Evolutionary conservation across 129 eudicot species (phyloP), one percentile per base, ranked within the genome.

Genomic region (Scalesia atractyloides): DNA sequence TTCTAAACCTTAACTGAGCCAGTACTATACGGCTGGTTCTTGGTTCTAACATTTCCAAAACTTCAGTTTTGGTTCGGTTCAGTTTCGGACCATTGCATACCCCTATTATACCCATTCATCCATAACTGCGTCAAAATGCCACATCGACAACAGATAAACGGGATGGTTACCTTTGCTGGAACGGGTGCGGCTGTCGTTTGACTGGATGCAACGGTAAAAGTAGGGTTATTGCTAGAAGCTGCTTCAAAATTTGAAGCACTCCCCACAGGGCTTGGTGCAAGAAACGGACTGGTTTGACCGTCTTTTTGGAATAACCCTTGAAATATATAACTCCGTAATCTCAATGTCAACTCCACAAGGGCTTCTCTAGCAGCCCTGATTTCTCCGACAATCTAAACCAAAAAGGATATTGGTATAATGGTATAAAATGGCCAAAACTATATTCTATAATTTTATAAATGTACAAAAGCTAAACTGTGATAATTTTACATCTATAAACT

Each of bases 351-450:
- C 85, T 90, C 97, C 74, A 95, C 80, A 70, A 95, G 89, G 26
- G 96, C 99, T 80, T 84, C 99, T 66, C 99, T 84, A 73, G 99
- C 93, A 68, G 86, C 96, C 87, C 78, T 95, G 36, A 95, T 95
- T 85, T 90, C 97, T 80, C 99, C 99, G 20, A 86, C 94, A 74
- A 95, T 95, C 99, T 95, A 81, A 49, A 71, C 48, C 57, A 64
- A 74, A 69, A 64, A 63, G 48, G 17, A 47, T 36, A 71, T 52
- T 68, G 41, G 15, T 44, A 51, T n/a, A 47, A n/a, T 50, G 43
- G 43, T n/a, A 62, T 26, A 61, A 17, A 64, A 10, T 11, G 36
- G 44, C 5, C 53, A 11, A 20, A 24, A 70, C 24, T 26, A 19
- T 20, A 13, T 19, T 56, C 15, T 9, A 19, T 19, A 19, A 10